phyloP scores from a whole-genome alignment of 306 rosid species.

The Sechiopsis laciniata region DNA sequence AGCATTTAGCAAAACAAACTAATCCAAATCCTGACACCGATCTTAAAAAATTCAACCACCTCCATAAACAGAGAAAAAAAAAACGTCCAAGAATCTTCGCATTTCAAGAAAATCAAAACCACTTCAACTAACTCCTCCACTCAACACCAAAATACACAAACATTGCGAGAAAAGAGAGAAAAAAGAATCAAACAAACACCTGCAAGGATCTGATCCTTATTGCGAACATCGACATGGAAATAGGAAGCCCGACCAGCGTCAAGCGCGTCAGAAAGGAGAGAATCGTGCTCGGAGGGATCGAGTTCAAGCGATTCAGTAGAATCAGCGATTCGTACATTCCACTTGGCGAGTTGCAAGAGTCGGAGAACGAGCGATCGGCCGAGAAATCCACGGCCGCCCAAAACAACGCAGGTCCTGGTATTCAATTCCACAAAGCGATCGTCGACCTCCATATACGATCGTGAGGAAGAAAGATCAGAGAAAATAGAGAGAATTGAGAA shows the following conservation, averaged over 20 bases:
- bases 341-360: slow-evolving; percentile 51
- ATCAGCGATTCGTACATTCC: slow-evolving; percentile 83
- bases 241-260: slow-evolving; percentile 65
- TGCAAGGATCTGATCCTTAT: slow-evolving; percentile 39
- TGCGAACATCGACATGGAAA: slow-evolving; percentile 49
- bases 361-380: slow-evolving; percentile 63
- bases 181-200: slow-evolving; percentile 29
- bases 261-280: slow-evolving; percentile 49
- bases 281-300: slow-evolving; percentile 39
- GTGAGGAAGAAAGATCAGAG: slow-evolving; percentile 7
- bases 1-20: neutral
- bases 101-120: neutral
- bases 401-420: slow-evolving; percentile 65
- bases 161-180: neutral
- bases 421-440: slow-evolving; percentile 48
- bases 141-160: neutral
- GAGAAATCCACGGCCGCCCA: slow-evolving; percentile 72
- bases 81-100: neutral
- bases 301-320: slow-evolving; percentile 48
- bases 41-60: neutral
- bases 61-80: neutral
- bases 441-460: slow-evolving; percentile 44
- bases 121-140: neutral
- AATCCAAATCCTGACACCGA: neutral
- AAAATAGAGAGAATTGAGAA: neutral